These are phyloP conservation scores for Syzygium malaccense DNA, from an alignment of 441 rosid species.

Conservation along the genomic window DNA sequence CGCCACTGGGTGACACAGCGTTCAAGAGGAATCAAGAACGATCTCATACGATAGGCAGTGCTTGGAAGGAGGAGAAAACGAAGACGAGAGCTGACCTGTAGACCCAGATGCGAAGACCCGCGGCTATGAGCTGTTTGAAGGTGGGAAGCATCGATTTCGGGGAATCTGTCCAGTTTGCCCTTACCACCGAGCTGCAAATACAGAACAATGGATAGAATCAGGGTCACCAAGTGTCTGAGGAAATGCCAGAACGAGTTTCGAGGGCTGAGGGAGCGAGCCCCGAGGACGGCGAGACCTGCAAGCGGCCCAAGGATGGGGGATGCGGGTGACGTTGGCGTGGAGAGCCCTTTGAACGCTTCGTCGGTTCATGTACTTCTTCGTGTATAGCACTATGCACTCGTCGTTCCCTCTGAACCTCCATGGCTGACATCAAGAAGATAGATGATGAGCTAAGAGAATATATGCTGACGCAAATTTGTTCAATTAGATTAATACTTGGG, in stretches of 20 bases:
- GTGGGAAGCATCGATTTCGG: conserved; percentile 61
- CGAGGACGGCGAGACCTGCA: conserved; percentile 18
- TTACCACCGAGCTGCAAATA: conserved; percentile 22
- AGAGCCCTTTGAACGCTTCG: conserved; percentile 38
- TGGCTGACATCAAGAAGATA: conserved; percentile 23
- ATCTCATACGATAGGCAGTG: not conserved
- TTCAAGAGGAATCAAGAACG: not conserved
- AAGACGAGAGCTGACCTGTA: conserved; percentile 13
- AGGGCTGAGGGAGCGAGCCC: not conserved
- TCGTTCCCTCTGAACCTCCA: conserved; percentile 75
- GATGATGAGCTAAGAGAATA: not conserved
- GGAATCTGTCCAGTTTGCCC: conserved; percentile 53
- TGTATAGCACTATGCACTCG: conserved; percentile 46
- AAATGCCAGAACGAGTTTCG: not conserved
- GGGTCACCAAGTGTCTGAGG: not conserved
- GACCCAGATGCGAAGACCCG: conserved; percentile 52
- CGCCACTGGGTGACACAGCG: conserved; percentile 21
- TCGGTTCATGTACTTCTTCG: conserved; percentile 46
- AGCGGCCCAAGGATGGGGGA: conserved; percentile 22
- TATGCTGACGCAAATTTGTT: not conserved
- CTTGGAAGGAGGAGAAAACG: not conserved
- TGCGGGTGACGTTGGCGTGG: conserved; percentile 28
- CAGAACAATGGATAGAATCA: not conserved
- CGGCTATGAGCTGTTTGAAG: conserved; percentile 38
- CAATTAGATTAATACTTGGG: no score